A percentile compares a stretch with the other conserved stretches of the same genome.
Evolutionary conservation across 2,329 filamentous ascomycete species (phyloP).

Genomic region (Aspergillus pseudoviridinutans): DNA sequence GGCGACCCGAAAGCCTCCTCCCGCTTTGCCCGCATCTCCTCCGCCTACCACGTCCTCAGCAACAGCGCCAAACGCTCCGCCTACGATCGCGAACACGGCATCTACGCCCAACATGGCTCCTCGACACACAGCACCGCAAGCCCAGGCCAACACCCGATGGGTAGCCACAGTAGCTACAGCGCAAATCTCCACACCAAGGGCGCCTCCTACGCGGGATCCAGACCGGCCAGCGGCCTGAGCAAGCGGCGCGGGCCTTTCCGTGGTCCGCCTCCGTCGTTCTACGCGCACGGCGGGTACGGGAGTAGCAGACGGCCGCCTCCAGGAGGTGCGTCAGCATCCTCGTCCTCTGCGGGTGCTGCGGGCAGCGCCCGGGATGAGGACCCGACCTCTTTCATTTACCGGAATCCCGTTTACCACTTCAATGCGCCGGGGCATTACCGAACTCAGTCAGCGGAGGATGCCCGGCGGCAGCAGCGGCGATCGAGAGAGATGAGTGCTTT

Average conservation of each 20-base stretch:
- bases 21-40: slow-evolving; percentile 77
- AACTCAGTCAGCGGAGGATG: slow-evolving; percentile 66
- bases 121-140: slow-evolving; percentile 29
- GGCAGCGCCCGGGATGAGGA: slow-evolving; percentile 23
- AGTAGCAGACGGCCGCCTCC: slow-evolving; percentile 17
- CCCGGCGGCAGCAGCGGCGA: slow-evolving; percentile 45
- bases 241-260: slow-evolving; percentile 70
- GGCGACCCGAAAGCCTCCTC: slow-evolving; percentile 66
- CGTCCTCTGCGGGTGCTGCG: slow-evolving; percentile 6
- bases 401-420: slow-evolving; percentile 68
- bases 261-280: slow-evolving; percentile 88
- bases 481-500: slow-evolving; percentile 34
- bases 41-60: slow-evolving; percentile 76
- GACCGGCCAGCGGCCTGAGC: slow-evolving; percentile 77
- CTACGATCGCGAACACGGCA: slow-evolving; percentile 66
- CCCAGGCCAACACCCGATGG: slow-evolving; percentile 39
- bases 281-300: slow-evolving; percentile 75
- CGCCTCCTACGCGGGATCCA: slow-evolving; percentile 50
- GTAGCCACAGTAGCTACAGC: slow-evolving; percentile 53
- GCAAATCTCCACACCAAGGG: slow-evolving; percentile 27
- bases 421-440: slow-evolving; percentile 67
- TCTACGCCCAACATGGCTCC: slow-evolving; percentile 29
- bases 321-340: slow-evolving; percentile 5
- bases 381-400: slow-evolving; percentile 34
- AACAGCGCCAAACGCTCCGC: slow-evolving; percentile 67